Base-by-base conservation (phyloP, 1,284 basidiomycete species). In the Mycena citricolor region DNA sequence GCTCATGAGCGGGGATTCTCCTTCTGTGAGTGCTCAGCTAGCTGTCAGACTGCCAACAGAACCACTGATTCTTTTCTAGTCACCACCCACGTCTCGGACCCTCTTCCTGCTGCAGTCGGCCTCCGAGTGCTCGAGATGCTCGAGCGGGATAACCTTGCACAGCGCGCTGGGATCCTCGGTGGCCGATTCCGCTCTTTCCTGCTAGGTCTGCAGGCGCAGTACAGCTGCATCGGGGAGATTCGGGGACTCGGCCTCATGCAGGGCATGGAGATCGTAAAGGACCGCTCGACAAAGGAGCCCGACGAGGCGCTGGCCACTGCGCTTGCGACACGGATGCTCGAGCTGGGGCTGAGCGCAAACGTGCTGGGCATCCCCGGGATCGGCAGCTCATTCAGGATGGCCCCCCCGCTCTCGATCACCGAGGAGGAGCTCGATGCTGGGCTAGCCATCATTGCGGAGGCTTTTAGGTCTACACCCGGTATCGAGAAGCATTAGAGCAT, bases 71-170 rank as follows among this genome's bases (percentile, higher is more conserved):
- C n/a, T 36, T 19, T 20, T 39, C 6, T 24, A 56, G 54, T 54
- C 26, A 57, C 55, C 2, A 57, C 55, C 6, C 55, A 57, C 40
- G 49, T 49, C 14, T 55, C 54, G 17, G 55, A 57, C 31, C 55
- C 55, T 5, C 37, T 57, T 24, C 55, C 55, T 16, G 55, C 55
- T 3, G 55, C 55, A 2, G 51, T 57, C 12, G 55, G 55, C 7
- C 39, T 55, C 6, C 39, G 51, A 12, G 55, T 57, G 13, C 49
- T 57, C 20, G 32, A 47, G 4, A 55, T 57, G 14, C 44, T 57
- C 13, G 48, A 47, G 37, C 55, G 55, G 20, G 55, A 57, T 32
- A 45, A 54, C 20, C 47, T 57, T 14, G 51, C 54, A 12, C 23
- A 21, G 10, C 47, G 34, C 6, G 51, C 55, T 8, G 43, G 50